Percentiles rank a stretch among this genome's conserved stretches.
Evolutionary conservation across 805 yeast genomes (phyloP).

Genomic region (Kluyveromyces wickerhamii): DNA sequence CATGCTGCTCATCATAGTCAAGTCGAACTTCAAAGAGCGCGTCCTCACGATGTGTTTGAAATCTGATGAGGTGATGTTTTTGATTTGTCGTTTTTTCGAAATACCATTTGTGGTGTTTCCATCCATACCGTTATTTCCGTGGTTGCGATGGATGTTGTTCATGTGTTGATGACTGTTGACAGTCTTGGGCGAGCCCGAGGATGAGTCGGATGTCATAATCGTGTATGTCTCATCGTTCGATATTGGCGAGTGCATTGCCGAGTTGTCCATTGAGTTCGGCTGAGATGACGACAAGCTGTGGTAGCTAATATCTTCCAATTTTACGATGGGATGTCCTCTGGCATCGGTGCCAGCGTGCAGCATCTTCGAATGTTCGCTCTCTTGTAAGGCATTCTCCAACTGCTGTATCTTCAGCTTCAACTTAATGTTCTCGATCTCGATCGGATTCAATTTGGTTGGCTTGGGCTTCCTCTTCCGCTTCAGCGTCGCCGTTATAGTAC

Average conservation of each 20-base stretch:
- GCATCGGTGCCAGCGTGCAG: not conserved
- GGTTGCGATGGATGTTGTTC: not conserved
- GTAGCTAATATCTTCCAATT: slow-evolving; percentile 3
- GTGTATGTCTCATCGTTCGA: not conserved
- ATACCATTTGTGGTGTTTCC: not conserved
- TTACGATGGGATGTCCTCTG: slow-evolving; percentile 1
- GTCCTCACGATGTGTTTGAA: slow-evolving; percentile 4
- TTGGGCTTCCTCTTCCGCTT: slow-evolving; percentile 12
- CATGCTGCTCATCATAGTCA: slow-evolving; percentile 4
- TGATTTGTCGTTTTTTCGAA: not conserved
- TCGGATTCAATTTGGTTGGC: slow-evolving; percentile 9
- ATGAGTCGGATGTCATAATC: not conserved
- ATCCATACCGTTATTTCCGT: not conserved
- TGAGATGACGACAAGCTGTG: slow-evolving; percentile 1
- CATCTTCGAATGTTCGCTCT: not conserved
- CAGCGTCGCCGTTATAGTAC: slow-evolving; percentile 9
- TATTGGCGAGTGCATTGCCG: slow-evolving; percentile 4
- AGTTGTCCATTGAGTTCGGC: slow-evolving; percentile 1
- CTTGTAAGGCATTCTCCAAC: slow-evolving; percentile 3
- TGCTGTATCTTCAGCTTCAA: slow-evolving; percentile 5
- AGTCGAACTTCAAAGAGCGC: slow-evolving; percentile 3
- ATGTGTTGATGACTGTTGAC: not conserved
- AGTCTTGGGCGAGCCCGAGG: not conserved
- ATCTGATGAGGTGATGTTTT: slow-evolving; percentile 2
- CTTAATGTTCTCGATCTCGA: slow-evolving; percentile 8